Evolutionary conservation across 1,284 basidiomycete genomes (phyloP).

Genomic region (Entoloma clypeatum): DNA sequence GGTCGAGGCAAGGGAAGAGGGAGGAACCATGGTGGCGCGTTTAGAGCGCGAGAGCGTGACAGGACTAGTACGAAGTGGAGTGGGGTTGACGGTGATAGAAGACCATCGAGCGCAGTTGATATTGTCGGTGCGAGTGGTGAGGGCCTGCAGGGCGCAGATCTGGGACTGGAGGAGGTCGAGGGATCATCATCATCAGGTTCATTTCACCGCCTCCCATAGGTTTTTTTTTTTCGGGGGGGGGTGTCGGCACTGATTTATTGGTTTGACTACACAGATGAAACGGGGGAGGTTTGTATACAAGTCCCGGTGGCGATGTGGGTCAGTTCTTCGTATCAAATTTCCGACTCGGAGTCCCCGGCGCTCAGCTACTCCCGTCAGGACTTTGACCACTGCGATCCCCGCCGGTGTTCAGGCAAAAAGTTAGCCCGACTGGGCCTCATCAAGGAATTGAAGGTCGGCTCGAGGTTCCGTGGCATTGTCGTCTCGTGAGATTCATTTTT

Average conservation of each 20-base stretch:
- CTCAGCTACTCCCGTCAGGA: constrained; percentile 52
- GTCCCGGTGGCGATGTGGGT: constrained; percentile 85
- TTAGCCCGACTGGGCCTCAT: constrained; percentile 85
- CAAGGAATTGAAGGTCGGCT: constrained; percentile 79
- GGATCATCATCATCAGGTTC: too few relatives aligned
- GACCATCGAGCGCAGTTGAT: too few relatives aligned
- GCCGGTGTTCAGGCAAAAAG: constrained; percentile 93
- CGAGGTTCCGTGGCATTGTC: constrained; percentile 88
- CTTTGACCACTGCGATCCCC: constrained; percentile 96
- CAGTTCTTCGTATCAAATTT: constrained; percentile 29
- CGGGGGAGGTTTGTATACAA: constrained; percentile 33
- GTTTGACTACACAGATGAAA: constrained; percentile 16
- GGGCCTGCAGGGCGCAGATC: too few relatives aligned
- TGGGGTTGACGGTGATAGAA: too few relatives aligned
- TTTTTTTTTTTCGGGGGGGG: too few relatives aligned
- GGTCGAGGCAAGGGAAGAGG: too few relatives aligned
- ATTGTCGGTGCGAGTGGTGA: too few relatives aligned
- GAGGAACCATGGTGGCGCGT: too few relatives aligned
- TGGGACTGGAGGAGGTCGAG: too few relatives aligned
- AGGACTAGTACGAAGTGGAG: too few relatives aligned
- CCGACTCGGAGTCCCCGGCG: neutral
- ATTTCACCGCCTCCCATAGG: too few relatives aligned
- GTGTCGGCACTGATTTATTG: neutral
- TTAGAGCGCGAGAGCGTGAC: too few relatives aligned
- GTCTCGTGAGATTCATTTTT: constrained; percentile 67